Evolutionary conservation across 2,329 filamentous ascomycete species (phyloP), one percentile per base, ranked within the genome.

Genomic region (Talaromyces islandicus): DNA sequence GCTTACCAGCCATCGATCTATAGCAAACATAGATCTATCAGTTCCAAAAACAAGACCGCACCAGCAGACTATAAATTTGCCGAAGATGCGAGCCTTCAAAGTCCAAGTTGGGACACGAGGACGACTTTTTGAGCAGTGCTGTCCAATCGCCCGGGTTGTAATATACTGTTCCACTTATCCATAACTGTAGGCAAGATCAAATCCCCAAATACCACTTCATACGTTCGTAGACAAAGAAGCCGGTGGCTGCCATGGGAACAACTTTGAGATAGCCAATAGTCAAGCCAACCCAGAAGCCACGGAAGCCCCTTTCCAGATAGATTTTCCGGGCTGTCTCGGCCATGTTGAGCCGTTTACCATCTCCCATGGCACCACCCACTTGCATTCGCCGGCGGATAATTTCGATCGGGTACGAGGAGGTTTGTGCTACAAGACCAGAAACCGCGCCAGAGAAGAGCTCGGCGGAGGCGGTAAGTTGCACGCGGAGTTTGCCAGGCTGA

Each of bases 251-350:
- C 90, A 99, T 89, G 3, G 94, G 94, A 63, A 97, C 82, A 56
- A 97, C 85, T 79, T 99, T 99, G 70, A 92, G 85, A 74, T 97
- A 99, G 7, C 94, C 94, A 74, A 99, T 97, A 1, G 89, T 91
- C 72, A 99, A 77, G 0, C 94, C 94, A 11, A 97, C 88, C 74
- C 91, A 99, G 78, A 96, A 97, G 0, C 94, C 94, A 56, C 83
- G 81, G 61, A 88, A 76, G 0, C 94, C 94, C 60, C 82, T 83
- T 76, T 97, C 91, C 52, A 82, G 78, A 66, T 86, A 86, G 64
- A 99, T 94, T 71, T 86, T 83, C 64, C 77, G 78, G 3, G 87
- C 87, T 1, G 93, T 96, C 77, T 97, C 93, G 17, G 79, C 78
- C 64, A 99, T 90, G 56, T 86, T 81, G 52, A 96, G 76, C 52